Evolutionary conservation across 306 rosid genomes (phyloP), one percentile per base, ranked within the genome.

Genomic region (Biancaea sappan): DNA sequence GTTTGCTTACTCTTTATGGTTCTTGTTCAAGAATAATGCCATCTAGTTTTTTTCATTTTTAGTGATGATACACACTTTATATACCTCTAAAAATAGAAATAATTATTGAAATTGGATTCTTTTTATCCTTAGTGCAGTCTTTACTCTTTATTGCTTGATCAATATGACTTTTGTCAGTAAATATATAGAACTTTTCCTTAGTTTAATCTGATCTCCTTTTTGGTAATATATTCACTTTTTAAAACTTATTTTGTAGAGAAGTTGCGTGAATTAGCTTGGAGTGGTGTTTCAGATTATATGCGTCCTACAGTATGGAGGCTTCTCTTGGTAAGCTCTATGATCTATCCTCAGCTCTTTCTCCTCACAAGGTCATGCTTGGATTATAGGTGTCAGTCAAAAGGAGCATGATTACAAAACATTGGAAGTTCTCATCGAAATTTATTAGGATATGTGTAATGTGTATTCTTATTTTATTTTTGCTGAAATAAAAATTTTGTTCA

Each of bases 191-290:
- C 58, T 9, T 28, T n/a, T n/a, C n/a, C 5, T 29, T 59, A 1
- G 22, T 59, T 59, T 21, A 69, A 35, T 7, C 29, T 69, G 35
- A 34, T 51, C 21, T 51, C 74, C 11, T 51, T 34, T 50, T 34
- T 37, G 25, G 16, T 64, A 22, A 48, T 9, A 66, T 28, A 65
- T 22, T 48, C 66, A 62, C 46, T 40, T n/a, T 59, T 72, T 37
- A 66, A 53, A 60, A 58, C 80, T 69, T 34, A 43, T 84, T 68
- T 70, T 74, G 79, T 46, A 92, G 97, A 92, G 62, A 92, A 84
- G 82, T 80, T 92, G 87, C 97, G 86, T 25, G 97, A 92, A 77
- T 79, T 89, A 80, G 90, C 97, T 81, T 92, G 97, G 97, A 92
- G 91, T 84, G 97, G 97, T 34, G 65, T 92, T 74, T 93, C 89